phyloP scores from a whole-genome alignment of 345 rosid species.

The Eutrema yunnanense region DNA sequence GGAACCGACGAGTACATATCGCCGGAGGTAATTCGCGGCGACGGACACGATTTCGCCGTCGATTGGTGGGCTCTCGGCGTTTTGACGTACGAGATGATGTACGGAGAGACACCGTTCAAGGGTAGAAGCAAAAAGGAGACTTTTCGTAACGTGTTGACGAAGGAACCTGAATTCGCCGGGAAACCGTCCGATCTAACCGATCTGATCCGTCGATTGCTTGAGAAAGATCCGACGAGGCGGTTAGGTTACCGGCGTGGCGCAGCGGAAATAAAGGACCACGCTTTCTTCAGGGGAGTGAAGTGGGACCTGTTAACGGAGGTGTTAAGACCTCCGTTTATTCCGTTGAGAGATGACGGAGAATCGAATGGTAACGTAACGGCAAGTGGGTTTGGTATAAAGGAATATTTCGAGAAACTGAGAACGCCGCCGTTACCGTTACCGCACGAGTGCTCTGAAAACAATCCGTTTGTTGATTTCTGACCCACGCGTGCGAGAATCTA shows the following conservation, averaged over 20 bases:
- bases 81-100: constrained; percentile 76
- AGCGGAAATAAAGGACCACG: constrained; percentile 69
- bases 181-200: constrained; percentile 52
- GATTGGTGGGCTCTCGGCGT: constrained; percentile 99
- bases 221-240: constrained; percentile 69
- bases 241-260: constrained; percentile 72
- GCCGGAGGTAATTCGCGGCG: constrained; percentile 84
- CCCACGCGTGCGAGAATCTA: constrained; percentile 31
- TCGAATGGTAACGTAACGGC: constrained; percentile 22
- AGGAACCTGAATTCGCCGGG: constrained; percentile 56
- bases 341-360: constrained; percentile 45
- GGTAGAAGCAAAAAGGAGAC: constrained; percentile 72
- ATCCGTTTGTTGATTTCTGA: constrained; percentile 45
- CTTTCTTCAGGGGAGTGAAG: constrained; percentile 59
- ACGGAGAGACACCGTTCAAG: constrained; percentile 74
- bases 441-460: constrained; percentile 30
- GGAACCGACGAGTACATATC: constrained; percentile 93
- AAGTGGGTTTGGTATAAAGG: constrained; percentile 32
- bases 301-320: constrained; percentile 84
- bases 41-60: constrained; percentile 90
- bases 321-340: constrained; percentile 76
- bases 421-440: constrained; percentile 41
- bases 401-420: constrained; percentile 36
- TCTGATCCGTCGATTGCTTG: constrained; percentile 58
- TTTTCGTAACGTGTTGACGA: constrained; percentile 63